Conservation (phyloP, 306 rosid genomes). For the Hippophae rhamnoides region DNA sequence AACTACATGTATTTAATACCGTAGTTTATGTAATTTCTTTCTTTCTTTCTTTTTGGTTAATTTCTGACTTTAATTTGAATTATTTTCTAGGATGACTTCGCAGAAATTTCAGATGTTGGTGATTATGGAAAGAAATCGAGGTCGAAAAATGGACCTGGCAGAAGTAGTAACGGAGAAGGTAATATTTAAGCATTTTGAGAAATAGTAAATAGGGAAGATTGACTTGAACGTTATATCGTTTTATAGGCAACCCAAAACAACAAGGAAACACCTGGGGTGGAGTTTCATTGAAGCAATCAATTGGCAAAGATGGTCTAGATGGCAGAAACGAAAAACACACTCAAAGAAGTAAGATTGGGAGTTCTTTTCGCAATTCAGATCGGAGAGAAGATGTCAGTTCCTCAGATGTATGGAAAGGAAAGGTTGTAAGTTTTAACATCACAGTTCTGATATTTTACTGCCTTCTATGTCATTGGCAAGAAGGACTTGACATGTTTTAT, state of each 20-base stretch:
- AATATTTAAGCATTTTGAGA: not conserved
- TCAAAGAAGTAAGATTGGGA: conserved; percentile 4
- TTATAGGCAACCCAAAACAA: conserved; percentile 32
- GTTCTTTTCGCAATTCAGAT: not conserved
- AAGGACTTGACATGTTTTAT: conserved; percentile 9
- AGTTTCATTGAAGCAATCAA: conserved; percentile 23
- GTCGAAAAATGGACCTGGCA: conserved; percentile 16
- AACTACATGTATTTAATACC: not conserved
- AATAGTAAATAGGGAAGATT: conserved; percentile 5
- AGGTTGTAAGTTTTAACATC: conserved; percentile 37
- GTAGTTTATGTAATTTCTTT: not conserved
- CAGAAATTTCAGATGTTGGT: conserved; percentile 42
- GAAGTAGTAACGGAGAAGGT: conserved; percentile 20
- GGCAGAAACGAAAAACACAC: conserved; percentile 10
- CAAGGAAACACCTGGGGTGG: conserved; percentile 24
- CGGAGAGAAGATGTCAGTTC: conserved; percentile 24
- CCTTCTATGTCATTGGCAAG: conserved; percentile 8
- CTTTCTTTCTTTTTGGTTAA: not conserved
- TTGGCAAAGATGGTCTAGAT: conserved; percentile 11
- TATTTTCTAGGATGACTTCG: conserved; percentile 57
- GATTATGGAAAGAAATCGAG: conserved; percentile 36
- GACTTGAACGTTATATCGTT: conserved; percentile 12
- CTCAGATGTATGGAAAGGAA: conserved; percentile 27
- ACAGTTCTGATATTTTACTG: conserved; percentile 12
- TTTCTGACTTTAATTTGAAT: conserved; percentile 6